A percentile compares a stretch with the other conserved stretches of the same genome.
phyloP scores from a whole-genome alignment of 495 filamentous ascomycete genomes.

The Penicillium tannophilum region DNA sequence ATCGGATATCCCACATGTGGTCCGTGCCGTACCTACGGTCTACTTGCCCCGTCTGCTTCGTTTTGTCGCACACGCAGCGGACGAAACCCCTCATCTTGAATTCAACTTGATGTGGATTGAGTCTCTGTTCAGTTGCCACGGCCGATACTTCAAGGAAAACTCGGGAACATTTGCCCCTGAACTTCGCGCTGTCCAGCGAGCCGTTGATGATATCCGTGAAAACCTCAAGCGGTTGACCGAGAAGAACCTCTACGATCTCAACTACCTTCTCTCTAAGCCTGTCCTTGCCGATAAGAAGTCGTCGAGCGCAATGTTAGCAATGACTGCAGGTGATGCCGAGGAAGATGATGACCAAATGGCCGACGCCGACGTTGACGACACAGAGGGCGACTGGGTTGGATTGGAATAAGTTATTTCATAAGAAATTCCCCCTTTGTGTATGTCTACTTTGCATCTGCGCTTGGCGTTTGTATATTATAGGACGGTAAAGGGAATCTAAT shows the following conservation, averaged over 20 bases:
- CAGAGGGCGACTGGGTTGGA: conserved; percentile 45
- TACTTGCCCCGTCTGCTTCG: conserved; percentile 81
- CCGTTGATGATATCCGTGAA: conserved; percentile 72
- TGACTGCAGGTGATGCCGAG: conserved; percentile 30
- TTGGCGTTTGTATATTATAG: conserved; percentile 43
- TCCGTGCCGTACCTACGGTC: conserved; percentile 77
- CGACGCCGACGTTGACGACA: conserved; percentile 38
- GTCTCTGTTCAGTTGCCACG: conserved; percentile 78
- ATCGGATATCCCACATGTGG: conserved; percentile 73
- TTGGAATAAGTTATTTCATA: conserved; percentile 36
- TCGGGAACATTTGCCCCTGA: conserved; percentile 75
- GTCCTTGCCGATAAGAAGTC: conserved; percentile 40
- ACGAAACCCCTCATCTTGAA: conserved; percentile 89
- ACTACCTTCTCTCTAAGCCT: conserved; percentile 67
- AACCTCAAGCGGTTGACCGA: conserved; percentile 76
- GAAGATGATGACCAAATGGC: conserved; percentile 38
- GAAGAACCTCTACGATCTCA: conserved; percentile 81
- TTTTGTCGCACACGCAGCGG: conserved; percentile 83
- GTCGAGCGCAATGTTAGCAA: conserved; percentile 26
- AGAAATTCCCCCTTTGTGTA: conserved; percentile 28
- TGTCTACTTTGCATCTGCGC: conserved; percentile 46
- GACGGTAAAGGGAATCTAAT: conserved; percentile 10
- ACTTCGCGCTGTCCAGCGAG: conserved; percentile 74
- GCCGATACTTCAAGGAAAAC: conserved; percentile 79
- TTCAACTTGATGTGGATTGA: conserved; percentile 93